Percentiles rank a stretch among this genome's conserved stretches.
Conservation (phyloP, 2,329 filamentous ascomycete genomes). For the Verticillium alfalfae region DNA sequence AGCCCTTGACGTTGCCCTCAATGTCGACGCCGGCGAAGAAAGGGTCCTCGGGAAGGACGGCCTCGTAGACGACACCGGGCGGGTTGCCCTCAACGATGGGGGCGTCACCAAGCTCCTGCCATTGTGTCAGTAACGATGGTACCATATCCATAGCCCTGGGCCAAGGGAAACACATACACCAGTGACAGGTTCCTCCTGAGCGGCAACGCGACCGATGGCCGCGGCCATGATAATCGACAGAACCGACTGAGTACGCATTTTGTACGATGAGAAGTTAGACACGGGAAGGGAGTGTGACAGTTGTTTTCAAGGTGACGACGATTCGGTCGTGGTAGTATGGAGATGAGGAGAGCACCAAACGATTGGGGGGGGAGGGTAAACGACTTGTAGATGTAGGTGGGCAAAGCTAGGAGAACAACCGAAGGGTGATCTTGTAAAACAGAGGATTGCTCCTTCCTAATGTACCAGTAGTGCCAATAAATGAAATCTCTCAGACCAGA, state of each 20-base stretch:
- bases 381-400: background rate
- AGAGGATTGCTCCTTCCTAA: background rate
- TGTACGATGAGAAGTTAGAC: background rate
- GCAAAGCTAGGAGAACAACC: background rate
- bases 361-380: background rate
- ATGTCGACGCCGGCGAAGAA: conserved; percentile 44
- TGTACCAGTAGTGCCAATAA: background rate
- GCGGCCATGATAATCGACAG: conserved; percentile 20
- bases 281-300: background rate
- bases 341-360: background rate
- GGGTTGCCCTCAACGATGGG: conserved; percentile 51
- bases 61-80: conserved; percentile 44
- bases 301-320: background rate
- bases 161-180: conserved; percentile 8
- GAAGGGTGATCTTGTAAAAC: background rate
- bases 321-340: too few species aligned
- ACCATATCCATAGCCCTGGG: background rate
- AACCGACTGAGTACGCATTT: conserved; percentile 15
- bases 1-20: conserved; percentile 49
- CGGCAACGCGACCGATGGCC: conserved; percentile 19
- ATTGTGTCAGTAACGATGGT: background rate
- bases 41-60: conserved; percentile 45
- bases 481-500: background rate
- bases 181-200: conserved; percentile 12
- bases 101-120: conserved; percentile 41